Percentiles rank a stretch among this genome's conserved stretches.
These are phyloP conservation scores for Bipolaris sorokiniana DNA, from an alignment of 2,329 filamentous ascomycete genomes.

Conservation along the genomic window DNA sequence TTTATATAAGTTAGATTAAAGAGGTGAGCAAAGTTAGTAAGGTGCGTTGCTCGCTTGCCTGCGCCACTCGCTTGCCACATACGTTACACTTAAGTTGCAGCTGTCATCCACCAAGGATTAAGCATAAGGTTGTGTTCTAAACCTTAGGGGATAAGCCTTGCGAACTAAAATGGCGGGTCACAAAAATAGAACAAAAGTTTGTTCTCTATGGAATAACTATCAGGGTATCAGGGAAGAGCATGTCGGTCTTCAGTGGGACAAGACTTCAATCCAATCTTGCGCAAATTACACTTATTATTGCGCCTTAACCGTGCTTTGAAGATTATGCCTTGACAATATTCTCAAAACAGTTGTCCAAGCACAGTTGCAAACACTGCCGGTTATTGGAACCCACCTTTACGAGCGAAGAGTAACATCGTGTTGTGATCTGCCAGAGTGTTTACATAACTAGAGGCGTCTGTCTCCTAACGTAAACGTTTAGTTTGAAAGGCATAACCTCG, in stretches of 20 bases:
- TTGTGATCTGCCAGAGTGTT: neutral
- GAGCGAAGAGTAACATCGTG: constrained; percentile 3
- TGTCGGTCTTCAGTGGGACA: neutral
- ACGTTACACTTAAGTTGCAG: too few species aligned
- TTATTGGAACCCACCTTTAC: neutral
- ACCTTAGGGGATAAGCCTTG: too few species aligned
- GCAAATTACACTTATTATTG: neutral
- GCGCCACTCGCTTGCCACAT: too few species aligned
- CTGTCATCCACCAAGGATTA: too few species aligned
- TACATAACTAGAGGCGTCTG: neutral
- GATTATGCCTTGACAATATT: neutral
- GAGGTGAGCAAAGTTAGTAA: too few species aligned
- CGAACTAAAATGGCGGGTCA: neutral
- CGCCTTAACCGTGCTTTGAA: neutral
- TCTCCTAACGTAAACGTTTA: constrained; percentile 6
- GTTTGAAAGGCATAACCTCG: constrained; percentile 14
- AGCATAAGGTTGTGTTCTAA: too few species aligned
- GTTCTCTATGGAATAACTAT: neutral
- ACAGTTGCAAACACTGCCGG: neutral
- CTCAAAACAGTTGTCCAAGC: neutral
- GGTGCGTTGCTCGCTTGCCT: too few species aligned
- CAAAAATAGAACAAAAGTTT: neutral
- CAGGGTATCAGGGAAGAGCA: constrained; percentile 3
- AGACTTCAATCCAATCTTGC: neutral
- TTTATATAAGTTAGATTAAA: too few species aligned